These are phyloP conservation scores for Lachnellula suecica DNA, from an alignment of 2,329 filamentous ascomycete species.

Conservation along the genomic window DNA sequence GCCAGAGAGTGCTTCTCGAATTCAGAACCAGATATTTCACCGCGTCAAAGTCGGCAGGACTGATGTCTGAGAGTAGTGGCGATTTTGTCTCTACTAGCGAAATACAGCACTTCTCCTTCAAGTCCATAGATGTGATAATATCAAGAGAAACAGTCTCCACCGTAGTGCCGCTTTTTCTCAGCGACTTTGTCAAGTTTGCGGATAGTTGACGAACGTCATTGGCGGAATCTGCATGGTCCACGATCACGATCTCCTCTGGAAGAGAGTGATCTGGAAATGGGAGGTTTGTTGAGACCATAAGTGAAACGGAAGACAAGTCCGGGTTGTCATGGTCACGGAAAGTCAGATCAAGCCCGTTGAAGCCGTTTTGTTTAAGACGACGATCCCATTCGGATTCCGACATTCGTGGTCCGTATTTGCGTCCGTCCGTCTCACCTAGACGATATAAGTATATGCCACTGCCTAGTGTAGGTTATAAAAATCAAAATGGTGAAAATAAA, in stretches of 20 bases:
- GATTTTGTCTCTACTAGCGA: neutral
- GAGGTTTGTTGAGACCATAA: neutral
- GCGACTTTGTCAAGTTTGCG: neutral
- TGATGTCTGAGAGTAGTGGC: neutral
- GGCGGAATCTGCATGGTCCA: neutral
- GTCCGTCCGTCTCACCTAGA: neutral
- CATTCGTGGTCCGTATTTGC: neutral
- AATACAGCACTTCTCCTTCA: neutral
- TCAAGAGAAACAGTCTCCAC: neutral
- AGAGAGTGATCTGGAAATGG: neutral
- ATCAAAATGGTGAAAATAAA: too few species aligned
- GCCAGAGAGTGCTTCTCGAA: slow-evolving; percentile 29
- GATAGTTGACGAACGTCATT: neutral
- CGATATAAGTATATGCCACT: too few species aligned
- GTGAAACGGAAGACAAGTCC: neutral
- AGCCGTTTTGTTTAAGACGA: neutral
- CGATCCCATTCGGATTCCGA: neutral
- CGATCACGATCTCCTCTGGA: neutral
- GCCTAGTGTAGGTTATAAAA: too few species aligned
- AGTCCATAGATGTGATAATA: neutral
- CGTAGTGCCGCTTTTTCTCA: neutral
- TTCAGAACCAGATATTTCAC: neutral
- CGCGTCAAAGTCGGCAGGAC: neutral
- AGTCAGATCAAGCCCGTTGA: neutral
- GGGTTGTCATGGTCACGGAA: neutral